Percentiles rank a stretch among this genome's conserved stretches.
phyloP scores from a whole-genome alignment of 176 grass and related monocot genomes.

The Aegilops bicornis region DNA sequence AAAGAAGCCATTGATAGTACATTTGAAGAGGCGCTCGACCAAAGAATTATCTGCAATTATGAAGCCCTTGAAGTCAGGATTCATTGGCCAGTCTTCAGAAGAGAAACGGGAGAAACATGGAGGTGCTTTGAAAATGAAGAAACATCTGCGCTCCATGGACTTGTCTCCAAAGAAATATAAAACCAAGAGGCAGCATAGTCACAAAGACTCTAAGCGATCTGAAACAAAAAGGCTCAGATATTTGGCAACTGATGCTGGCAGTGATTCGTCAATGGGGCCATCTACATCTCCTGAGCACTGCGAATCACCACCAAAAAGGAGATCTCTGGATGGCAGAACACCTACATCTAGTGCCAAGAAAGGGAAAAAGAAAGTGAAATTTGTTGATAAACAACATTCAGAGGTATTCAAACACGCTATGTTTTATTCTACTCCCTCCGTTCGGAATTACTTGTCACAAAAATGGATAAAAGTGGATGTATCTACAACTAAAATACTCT shows the following conservation, averaged over 20 bases:
- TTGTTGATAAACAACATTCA: slow-evolving; percentile 59
- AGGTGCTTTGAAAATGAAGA: slow-evolving; percentile 48
- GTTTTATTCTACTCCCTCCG: neutral
- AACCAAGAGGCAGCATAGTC: slow-evolving; percentile 50
- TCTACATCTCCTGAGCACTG: slow-evolving; percentile 53
- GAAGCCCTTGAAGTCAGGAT: slow-evolving; percentile 44
- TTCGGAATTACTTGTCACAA: too few species aligned
- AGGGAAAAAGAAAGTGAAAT: slow-evolving; percentile 73
- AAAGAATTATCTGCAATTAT: slow-evolving; percentile 41
- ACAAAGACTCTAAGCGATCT: slow-evolving; percentile 42
- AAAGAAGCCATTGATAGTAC: slow-evolving; percentile 48
- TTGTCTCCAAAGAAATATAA: slow-evolving; percentile 55
- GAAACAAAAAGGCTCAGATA: slow-evolving; percentile 54
- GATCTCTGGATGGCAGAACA: slow-evolving; percentile 52
- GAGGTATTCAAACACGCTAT: slow-evolving; percentile 60
- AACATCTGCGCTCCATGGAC: slow-evolving; percentile 35
- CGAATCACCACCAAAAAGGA: slow-evolving; percentile 51
- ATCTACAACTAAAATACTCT: too few species aligned
- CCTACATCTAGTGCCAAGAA: slow-evolving; percentile 57
- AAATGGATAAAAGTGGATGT: too few species aligned
- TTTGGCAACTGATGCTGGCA: slow-evolving; percentile 41
- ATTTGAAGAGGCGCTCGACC: slow-evolving; percentile 40
- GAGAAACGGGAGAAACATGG: slow-evolving; percentile 50
- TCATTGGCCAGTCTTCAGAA: slow-evolving; percentile 40
- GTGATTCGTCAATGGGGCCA: slow-evolving; percentile 53